Percentiles rank a stretch among this genome's conserved stretches.
phyloP scores from a whole-genome alignment of 1,139 yeast genomes.

The Debaryomyces sp. region DNA sequence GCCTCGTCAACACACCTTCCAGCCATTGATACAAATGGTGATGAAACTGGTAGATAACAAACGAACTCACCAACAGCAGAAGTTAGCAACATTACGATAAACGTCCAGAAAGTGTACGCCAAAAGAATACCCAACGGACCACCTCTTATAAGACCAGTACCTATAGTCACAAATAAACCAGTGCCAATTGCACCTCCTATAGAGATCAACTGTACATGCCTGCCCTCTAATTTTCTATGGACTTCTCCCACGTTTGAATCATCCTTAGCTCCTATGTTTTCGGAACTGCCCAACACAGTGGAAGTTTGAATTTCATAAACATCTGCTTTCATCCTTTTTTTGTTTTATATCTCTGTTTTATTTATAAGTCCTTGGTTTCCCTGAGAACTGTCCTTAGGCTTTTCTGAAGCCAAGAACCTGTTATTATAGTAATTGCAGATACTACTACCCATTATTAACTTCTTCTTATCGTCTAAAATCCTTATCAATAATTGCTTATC shows the following conservation, averaged over 20 bases:
- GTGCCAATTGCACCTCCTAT: constrained; percentile 38
- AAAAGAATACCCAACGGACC: constrained; percentile 52
- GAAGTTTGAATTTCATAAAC: too few relatives aligned
- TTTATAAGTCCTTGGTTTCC: too few relatives aligned
- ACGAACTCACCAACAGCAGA: constrained; percentile 84
- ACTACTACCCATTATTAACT: background rate
- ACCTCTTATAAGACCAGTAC: constrained; percentile 39
- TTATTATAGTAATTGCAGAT: background rate
- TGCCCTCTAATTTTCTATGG: background rate
- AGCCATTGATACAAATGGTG: constrained; percentile 60
- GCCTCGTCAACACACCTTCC: constrained; percentile 66
- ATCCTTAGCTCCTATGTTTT: background rate
- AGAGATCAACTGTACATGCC: background rate
- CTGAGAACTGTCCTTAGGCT: too few relatives aligned
- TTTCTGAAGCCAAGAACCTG: too few relatives aligned
- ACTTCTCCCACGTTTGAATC: background rate
- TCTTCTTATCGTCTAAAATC: background rate
- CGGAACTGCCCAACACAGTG: background rate
- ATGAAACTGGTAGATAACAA: constrained; percentile 70
- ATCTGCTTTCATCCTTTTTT: too few relatives aligned
- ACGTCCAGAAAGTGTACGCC: constrained; percentile 44
- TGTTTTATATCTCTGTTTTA: too few relatives aligned
- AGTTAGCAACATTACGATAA: constrained; percentile 61
- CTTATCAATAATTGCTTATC: background rate
- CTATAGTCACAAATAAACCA: constrained; percentile 47